A percentile compares a stretch with the other conserved stretches of the same genome.
Evolutionary conservation across 805 yeast genomes (phyloP).

Genomic region (Jamesozyma piceae): DNA sequence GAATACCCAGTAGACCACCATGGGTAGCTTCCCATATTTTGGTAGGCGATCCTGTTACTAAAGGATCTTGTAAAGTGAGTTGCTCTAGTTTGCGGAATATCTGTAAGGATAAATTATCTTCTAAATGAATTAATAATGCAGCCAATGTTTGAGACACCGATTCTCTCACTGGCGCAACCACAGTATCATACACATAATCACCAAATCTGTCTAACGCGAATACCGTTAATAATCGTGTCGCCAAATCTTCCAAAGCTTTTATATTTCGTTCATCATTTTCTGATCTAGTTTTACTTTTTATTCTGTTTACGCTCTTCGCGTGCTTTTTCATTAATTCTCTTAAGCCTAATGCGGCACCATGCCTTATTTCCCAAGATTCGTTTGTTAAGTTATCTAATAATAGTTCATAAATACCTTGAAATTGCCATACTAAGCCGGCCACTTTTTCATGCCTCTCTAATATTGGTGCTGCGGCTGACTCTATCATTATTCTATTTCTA

Average conservation of each 20-base stretch:
- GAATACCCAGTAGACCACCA: conserved; percentile 90
- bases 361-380: conserved; percentile 89
- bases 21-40: conserved; percentile 94
- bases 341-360: conserved; percentile 88
- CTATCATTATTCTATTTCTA: conserved; percentile 75
- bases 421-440: conserved; percentile 80
- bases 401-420: conserved; percentile 84
- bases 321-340: conserved; percentile 69
- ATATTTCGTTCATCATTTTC: conserved; percentile 62
- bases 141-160: conserved; percentile 93
- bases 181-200: conserved; percentile 94
- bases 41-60: conserved; percentile 30
- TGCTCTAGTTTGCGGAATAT: conserved; percentile 59
- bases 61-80: conserved; percentile 56
- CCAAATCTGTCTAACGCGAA: conserved; percentile 93
- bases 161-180: conserved; percentile 96
- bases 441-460: conserved; percentile 62
- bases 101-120: conserved; percentile 42
- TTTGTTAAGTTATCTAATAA: conserved; percentile 69
- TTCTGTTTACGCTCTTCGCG: conserved; percentile 78
- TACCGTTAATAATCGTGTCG: conserved; percentile 73
- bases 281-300: conserved; percentile 46
- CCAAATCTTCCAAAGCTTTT: conserved; percentile 74
- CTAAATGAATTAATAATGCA: conserved; percentile 69
- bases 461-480: conserved; percentile 61